A percentile compares a stretch with the other conserved stretches of the same genome.
phyloP scores from a whole-genome alignment of 805 yeast species.

The Ogataea henricii region DNA sequence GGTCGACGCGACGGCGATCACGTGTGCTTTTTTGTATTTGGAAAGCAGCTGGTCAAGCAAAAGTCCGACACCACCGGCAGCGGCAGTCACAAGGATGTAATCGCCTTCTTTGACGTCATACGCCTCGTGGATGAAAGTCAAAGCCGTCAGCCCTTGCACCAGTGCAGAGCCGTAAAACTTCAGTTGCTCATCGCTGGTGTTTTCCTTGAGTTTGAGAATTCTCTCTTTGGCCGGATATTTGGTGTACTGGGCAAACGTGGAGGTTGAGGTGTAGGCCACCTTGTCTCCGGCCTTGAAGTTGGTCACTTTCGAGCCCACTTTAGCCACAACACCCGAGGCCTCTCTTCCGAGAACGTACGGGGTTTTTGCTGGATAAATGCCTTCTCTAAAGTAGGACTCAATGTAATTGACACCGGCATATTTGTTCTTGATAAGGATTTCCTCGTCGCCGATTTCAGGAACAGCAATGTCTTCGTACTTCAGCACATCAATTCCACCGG shows the following conservation, averaged over 20 bases:
- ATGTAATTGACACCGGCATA: slow-evolving; percentile 83
- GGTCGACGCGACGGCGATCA: slow-evolving; percentile 83
- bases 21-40: slow-evolving; percentile 64
- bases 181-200: slow-evolving; percentile 48
- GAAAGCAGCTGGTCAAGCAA: slow-evolving; percentile 65
- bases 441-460: slow-evolving; percentile 56
- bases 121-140: slow-evolving; percentile 68
- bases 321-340: slow-evolving; percentile 69
- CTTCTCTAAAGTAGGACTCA: slow-evolving; percentile 80
- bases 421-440: slow-evolving; percentile 69
- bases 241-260: slow-evolving; percentile 76
- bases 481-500: slow-evolving; percentile 61
- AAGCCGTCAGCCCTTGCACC: slow-evolving; percentile 78
- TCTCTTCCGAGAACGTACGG: slow-evolving; percentile 74
- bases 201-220: slow-evolving; percentile 51
- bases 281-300: slow-evolving; percentile 67
- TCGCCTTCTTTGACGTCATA: slow-evolving; percentile 71
- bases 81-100: slow-evolving; percentile 78
- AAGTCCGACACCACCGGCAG: slow-evolving; percentile 94
- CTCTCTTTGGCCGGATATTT: slow-evolving; percentile 41
- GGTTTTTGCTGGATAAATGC: slow-evolving; percentile 60
- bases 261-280: slow-evolving; percentile 55
- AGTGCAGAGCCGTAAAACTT: slow-evolving; percentile 61
- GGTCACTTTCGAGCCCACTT: slow-evolving; percentile 59
- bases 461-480: slow-evolving; percentile 58